Conservation (phyloP, 257 asterid species). For the Perilla frutescens region DNA sequence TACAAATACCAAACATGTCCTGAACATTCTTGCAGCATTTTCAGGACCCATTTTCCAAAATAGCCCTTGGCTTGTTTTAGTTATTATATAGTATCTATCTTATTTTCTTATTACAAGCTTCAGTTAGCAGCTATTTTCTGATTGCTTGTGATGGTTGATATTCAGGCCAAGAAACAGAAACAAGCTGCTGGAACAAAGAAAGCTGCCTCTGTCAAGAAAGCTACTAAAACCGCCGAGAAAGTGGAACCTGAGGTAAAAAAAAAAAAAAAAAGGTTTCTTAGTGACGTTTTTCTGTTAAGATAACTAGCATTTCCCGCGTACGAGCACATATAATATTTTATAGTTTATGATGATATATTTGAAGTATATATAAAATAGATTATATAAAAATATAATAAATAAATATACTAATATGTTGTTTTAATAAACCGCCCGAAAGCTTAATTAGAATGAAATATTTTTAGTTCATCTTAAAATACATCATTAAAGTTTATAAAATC, state of each 20-base stretch:
- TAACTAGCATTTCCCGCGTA: not conserved
- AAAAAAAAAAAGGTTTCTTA: not conserved
- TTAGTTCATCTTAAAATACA: too few relatives aligned
- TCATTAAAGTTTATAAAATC: too few relatives aligned
- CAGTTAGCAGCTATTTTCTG: conserved; percentile 15
- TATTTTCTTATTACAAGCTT: conserved; percentile 7
- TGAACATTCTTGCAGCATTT: not conserved
- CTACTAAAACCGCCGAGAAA: conserved; percentile 44
- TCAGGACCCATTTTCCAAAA: conserved; percentile 1
- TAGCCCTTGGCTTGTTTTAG: not conserved
- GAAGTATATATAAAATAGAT: too few relatives aligned
- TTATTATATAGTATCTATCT: not conserved
- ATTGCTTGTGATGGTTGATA: conserved; percentile 30
- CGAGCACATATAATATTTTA: too few relatives aligned
- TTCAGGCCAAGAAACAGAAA: conserved; percentile 58
- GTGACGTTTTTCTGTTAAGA: not conserved
- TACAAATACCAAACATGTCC: conserved; percentile 1
- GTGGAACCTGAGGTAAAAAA: conserved; percentile 41
- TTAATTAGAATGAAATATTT: too few relatives aligned
- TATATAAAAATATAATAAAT: too few relatives aligned
- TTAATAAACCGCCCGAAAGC: too few relatives aligned
- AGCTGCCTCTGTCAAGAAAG: conserved; percentile 36
- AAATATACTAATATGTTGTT: too few relatives aligned
- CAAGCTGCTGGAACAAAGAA: conserved; percentile 44
- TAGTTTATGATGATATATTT: too few relatives aligned